Evolutionary conservation across 257 asterid species (phyloP).

Genomic region (Eucommia ulmoides): DNA sequence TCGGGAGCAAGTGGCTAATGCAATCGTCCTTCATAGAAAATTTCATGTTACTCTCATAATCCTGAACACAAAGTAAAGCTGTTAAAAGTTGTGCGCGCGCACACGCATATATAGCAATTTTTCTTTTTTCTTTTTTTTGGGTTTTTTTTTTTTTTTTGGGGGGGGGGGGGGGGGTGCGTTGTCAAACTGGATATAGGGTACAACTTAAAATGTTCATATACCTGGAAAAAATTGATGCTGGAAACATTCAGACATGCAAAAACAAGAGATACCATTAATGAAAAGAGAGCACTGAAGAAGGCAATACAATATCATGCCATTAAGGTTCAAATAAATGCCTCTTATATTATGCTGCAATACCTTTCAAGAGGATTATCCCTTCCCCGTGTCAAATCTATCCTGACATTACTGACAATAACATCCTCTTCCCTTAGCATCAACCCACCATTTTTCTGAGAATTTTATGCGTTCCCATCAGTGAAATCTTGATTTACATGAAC

Average conservation of each 20-base stretch:
- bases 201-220: too few species aligned
- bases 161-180: too few species aligned
- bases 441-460: conserved; percentile 57
- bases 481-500: too few species aligned
- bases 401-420: conserved; percentile 70
- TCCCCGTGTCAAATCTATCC: conserved; percentile 82
- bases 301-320: too few species aligned
- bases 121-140: too few species aligned
- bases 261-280: conserved; percentile 5
- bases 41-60: not conserved
- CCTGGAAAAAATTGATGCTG: conserved; percentile 94
- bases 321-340: not conserved
- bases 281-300: conserved; percentile 3
- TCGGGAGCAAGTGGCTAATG: not conserved
- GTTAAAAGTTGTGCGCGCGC: too few species aligned
- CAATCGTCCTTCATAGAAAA: not conserved
- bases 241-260: conserved; percentile 22
- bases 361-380: conserved; percentile 78
- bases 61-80: too few species aligned
- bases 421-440: conserved; percentile 59
- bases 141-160: too few species aligned
- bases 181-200: too few species aligned
- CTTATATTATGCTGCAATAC: conserved; percentile 36
- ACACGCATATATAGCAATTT: too few species aligned
- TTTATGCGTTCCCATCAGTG: too few species aligned